phyloP scores from a whole-genome alignment of 106 monocot species.

The Phalaenopsis aphrodite region DNA sequence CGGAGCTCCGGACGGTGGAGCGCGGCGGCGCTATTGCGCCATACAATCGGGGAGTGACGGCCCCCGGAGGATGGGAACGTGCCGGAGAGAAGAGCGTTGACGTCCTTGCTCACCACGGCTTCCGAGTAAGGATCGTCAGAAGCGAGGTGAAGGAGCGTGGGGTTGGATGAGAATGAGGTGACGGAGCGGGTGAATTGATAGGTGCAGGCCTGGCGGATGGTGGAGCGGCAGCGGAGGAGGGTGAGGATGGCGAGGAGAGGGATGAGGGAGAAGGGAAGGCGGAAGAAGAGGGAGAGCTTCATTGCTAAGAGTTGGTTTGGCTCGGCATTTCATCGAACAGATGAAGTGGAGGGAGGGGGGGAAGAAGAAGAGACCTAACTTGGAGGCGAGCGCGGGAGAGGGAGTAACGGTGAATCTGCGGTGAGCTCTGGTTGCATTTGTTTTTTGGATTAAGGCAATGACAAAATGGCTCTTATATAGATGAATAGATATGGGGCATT shows the following conservation, averaged over 20 bases:
- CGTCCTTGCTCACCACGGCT: conserved; percentile 26
- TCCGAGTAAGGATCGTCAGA: conserved; percentile 24
- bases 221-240: conserved; percentile 27
- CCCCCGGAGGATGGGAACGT: conserved; percentile 13
- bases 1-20: conserved; percentile 25
- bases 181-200: not conserved
- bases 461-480: not conserved
- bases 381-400: not conserved
- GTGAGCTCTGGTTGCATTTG: not conserved
- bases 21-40: conserved; percentile 6
- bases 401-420: too few species aligned
- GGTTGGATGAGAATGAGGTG: conserved; percentile 8
- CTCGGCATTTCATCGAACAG: conserved; percentile 5
- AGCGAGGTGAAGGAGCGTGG: conserved; percentile 32
- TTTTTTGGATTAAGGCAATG: not conserved
- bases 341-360: not conserved
- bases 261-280: conserved; percentile 26
- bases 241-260: conserved; percentile 32
- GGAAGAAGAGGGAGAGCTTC: conserved; percentile 17
- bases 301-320: not conserved
- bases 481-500: too few species aligned
- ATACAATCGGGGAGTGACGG: not conserved
- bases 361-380: not conserved
- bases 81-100: conserved; percentile 38
- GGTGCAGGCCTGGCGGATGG: conserved; percentile 7